phyloP scores from a whole-genome alignment of 2,329 filamentous ascomycete genomes.

The Didymella segeticola region DNA sequence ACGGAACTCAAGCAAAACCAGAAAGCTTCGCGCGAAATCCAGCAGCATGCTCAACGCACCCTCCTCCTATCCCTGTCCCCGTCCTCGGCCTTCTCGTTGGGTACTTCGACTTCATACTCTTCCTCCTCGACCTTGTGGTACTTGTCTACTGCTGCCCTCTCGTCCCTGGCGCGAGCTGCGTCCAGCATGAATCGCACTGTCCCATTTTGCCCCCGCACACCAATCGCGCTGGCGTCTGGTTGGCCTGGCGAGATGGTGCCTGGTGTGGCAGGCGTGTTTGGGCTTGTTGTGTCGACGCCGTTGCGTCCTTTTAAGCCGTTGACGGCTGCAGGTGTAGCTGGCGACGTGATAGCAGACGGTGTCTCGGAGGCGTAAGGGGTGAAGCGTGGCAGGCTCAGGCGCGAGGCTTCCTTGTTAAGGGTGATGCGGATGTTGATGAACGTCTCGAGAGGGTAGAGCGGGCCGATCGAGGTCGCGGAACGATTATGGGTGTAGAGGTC shows the following conservation, averaged over 20 bases:
- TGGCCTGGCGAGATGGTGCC: conserved; percentile 51
- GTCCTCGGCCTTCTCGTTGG: conserved; percentile 29
- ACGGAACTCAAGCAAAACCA: background rate
- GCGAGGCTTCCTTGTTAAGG: conserved; percentile 81
- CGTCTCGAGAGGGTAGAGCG: conserved; percentile 72
- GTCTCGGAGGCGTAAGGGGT: conserved; percentile 51
- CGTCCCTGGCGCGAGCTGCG: conserved; percentile 73
- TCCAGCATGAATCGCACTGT: conserved; percentile 92
- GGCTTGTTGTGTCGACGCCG: conserved; percentile 43
- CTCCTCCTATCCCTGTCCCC: conserved; percentile 30
- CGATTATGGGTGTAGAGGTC: conserved; percentile 91
- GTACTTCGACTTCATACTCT: conserved; percentile 76
- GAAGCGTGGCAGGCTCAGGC: conserved; percentile 67
- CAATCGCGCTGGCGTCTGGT: conserved; percentile 47
- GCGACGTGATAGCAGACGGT: conserved; percentile 22
- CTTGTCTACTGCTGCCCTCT: conserved; percentile 70
- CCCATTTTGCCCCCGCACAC: conserved; percentile 63
- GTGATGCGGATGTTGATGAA: conserved; percentile 88
- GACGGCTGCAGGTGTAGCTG: conserved; percentile 16
- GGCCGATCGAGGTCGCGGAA: conserved; percentile 75
- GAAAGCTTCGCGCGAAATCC: conserved; percentile 14
- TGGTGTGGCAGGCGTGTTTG: conserved; percentile 53
- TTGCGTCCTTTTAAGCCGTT: conserved; percentile 43
- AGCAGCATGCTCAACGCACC: conserved; percentile 39
- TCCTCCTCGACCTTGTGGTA: conserved; percentile 79